These are phyloP conservation scores for Aspergillus sp. DNA, from an alignment of 2,329 filamentous ascomycete species.

Conservation along the genomic window DNA sequence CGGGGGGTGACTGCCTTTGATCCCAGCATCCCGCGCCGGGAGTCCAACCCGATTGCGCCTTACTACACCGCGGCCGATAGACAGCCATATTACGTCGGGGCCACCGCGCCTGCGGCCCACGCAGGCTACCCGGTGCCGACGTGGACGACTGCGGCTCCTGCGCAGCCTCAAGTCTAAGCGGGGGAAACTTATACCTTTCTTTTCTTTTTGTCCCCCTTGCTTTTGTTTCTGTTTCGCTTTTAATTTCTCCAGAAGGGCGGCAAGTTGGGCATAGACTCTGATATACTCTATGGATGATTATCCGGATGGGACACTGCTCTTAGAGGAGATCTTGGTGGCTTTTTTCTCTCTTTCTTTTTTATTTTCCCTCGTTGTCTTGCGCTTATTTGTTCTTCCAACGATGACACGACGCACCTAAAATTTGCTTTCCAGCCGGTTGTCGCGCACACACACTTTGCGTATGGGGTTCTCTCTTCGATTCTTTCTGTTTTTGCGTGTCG, in stretches of 20 bases:
- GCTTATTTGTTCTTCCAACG: slow-evolving; percentile 15
- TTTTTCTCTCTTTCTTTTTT: slow-evolving; percentile 18
- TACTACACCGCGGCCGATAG: slow-evolving; percentile 34
- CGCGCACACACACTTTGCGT: neutral
- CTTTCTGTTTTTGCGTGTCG: slow-evolving; percentile 13
- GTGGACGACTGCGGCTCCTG: slow-evolving; percentile 38
- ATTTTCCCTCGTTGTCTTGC: slow-evolving; percentile 12
- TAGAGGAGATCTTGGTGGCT: slow-evolving; percentile 21
- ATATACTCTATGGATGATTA: slow-evolving; percentile 19
- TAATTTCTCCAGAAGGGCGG: slow-evolving; percentile 16
- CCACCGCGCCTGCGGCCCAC: slow-evolving; percentile 25
- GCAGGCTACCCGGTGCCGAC: slow-evolving; percentile 34
- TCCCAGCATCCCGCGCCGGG: slow-evolving; percentile 32
- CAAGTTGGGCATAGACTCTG: slow-evolving; percentile 24
- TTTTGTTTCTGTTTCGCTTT: slow-evolving; percentile 10
- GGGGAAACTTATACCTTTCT: slow-evolving; percentile 7
- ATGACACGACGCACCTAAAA: slow-evolving; percentile 19
- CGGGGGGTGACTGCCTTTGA: slow-evolving; percentile 33
- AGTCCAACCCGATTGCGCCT: slow-evolving; percentile 33
- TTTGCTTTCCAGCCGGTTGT: slow-evolving; percentile 7
- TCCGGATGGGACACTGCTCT: slow-evolving; percentile 16
- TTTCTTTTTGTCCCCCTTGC: slow-evolving; percentile 9
- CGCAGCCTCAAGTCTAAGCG: slow-evolving; percentile 37
- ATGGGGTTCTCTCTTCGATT: slow-evolving; percentile 2
- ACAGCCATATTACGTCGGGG: slow-evolving; percentile 33